A percentile compares a stretch with the other conserved stretches of the same genome.
Conservation (phyloP, 176 grass and related monocot species). For the maize (Zea mays) region DNA sequence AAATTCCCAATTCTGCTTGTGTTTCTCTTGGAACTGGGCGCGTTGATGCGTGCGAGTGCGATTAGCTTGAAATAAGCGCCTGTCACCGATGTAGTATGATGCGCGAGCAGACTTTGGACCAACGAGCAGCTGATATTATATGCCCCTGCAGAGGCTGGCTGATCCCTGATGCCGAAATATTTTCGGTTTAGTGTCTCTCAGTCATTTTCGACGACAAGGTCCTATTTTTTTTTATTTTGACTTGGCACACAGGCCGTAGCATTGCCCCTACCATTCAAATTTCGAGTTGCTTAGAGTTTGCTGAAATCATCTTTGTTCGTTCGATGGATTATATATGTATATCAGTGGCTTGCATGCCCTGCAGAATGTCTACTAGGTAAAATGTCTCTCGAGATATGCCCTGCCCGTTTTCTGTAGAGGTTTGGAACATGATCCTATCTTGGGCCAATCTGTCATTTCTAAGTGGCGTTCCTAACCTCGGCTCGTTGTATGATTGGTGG, state of each 20-base stretch:
- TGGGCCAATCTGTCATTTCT: no score
- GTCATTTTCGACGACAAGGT: slow-evolving; percentile 32
- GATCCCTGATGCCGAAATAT: neutral
- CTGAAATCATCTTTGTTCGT: slow-evolving; percentile 1
- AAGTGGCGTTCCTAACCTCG: no score
- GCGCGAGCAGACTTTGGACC: no score
- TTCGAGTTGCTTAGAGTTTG: slow-evolving; percentile 7
- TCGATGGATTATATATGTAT: neutral
- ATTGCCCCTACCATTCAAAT: neutral
- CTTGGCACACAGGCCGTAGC: neutral
- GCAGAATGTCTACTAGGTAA: neutral
- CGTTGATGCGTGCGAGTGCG: no score
- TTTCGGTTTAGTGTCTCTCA: neutral
- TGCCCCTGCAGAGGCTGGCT: no score
- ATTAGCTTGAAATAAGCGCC: no score
- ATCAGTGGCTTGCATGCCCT: neutral
- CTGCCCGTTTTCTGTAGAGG: no score
- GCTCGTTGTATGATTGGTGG: no score
- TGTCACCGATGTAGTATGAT: no score
- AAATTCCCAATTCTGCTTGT: neutral
- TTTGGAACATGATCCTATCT: no score
- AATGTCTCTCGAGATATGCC: neutral
- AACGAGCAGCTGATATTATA: no score
- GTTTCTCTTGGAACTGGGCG: no score
- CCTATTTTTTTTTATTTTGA: neutral